Evolutionary conservation across 2,329 filamentous ascomycete genomes (phyloP).

Genomic region (Lizonia empirigonia): DNA sequence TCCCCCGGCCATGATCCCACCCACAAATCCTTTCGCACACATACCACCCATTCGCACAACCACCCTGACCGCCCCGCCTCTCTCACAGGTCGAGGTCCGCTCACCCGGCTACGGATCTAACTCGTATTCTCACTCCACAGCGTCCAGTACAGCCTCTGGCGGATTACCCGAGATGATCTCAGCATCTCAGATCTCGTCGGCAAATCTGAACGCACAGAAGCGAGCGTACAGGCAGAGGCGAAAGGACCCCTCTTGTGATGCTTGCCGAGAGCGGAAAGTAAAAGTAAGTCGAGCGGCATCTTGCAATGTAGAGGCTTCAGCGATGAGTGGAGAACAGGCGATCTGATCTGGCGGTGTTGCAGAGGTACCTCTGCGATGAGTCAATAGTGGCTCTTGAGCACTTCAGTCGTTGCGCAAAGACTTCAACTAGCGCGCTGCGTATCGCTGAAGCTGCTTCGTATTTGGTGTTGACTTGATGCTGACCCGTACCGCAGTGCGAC

Average conservation of each 20-base stretch:
- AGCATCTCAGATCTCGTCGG: slow-evolving; percentile 50
- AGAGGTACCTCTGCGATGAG: too few relatives aligned
- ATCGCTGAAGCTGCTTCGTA: not conserved
- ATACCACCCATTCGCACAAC: slow-evolving; percentile 33
- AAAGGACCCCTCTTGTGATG: slow-evolving; percentile 97
- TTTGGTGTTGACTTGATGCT: slow-evolving; percentile 8
- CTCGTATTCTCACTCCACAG: slow-evolving; percentile 44
- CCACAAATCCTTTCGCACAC: slow-evolving; percentile 40
- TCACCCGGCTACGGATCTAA: slow-evolving; percentile 41
- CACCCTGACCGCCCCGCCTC: slow-evolving; percentile 38
- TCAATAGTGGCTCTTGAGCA: too few relatives aligned
- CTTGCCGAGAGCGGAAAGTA: slow-evolving; percentile 82
- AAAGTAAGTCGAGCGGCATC: slow-evolving; percentile 54
- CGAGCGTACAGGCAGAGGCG: slow-evolving; percentile 91
- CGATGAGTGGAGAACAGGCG: not conserved
- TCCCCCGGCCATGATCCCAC: slow-evolving; percentile 42
- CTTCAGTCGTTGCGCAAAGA: not conserved
- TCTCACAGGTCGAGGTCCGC: slow-evolving; percentile 35
- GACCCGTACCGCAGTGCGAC: slow-evolving; percentile 69
- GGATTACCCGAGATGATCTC: slow-evolving; percentile 46
- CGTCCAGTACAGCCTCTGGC: slow-evolving; percentile 44
- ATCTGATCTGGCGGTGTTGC: too few relatives aligned
- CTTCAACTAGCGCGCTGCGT: not conserved
- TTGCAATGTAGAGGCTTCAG: too few relatives aligned
- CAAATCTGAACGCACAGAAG: slow-evolving; percentile 76